Base-by-base conservation (phyloP, 176 grass and related monocot species). In the Cenchrus fungigraminus region DNA sequence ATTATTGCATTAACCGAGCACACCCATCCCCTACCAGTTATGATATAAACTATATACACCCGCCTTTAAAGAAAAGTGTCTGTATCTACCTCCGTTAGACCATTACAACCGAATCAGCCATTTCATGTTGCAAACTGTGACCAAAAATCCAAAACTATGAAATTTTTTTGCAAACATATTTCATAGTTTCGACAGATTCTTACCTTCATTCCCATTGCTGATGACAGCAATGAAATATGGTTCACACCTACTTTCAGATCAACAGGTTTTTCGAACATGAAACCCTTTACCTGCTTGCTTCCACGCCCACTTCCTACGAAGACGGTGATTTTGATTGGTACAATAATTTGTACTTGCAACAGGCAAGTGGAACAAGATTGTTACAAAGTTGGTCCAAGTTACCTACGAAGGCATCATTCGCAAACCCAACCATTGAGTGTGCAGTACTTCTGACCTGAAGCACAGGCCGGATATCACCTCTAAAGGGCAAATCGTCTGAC, bases 401-500 rank as follows among this genome's bases (percentile, higher is more conserved):
- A 98, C 96, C 94, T 80, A 87, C 79, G 75, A 84, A 90, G 52
- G 65, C 49, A 52, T 88, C 85, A 28, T 97, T 97, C 32, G 87
- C 85, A 88, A 94, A 97, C 86, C 82, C 87, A 75, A 88, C 88
- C 82, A 97, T 61, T 32, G 87, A 86, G 74, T 98, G 93, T 16
- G 87, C 78, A 54, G 66, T 83, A 64, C 84, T 93, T 76, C 85
- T 85, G 67, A 98, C 40, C 65, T 85, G 85, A 91, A 94, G 49
- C 79, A 98, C 96, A 65, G 96, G 93, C 29, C 88, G 84, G 80
- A 98, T 95, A 63, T 98, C 93, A 31, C 31, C 58, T 69, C 96
- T 93, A 82, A 95, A 90, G n/a, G 96, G 93, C 65, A 98, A 88
- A 85, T 98, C 96, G 0, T 92, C 91, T 1, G 76, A 46, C 51